These are phyloP conservation scores for Coriaria nepalensis DNA, from an alignment of 306 rosid species.

Conservation along the genomic window DNA sequence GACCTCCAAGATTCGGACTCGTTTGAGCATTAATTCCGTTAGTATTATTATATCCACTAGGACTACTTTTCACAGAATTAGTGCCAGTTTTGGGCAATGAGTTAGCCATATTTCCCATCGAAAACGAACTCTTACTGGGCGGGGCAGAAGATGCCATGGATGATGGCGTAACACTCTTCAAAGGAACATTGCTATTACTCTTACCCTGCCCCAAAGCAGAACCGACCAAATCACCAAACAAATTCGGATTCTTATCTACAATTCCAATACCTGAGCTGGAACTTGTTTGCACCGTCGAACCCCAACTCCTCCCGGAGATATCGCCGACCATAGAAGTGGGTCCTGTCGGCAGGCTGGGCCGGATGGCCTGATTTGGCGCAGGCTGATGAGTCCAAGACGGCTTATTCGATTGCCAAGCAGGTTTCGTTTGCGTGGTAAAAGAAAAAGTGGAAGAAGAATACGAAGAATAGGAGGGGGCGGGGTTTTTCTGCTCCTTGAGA, in stretches of 20 bases:
- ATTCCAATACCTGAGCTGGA: constrained; percentile 34
- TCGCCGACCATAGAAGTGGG: constrained; percentile 88
- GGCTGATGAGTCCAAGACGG: constrained; percentile 91
- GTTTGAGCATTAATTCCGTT: constrained; percentile 21
- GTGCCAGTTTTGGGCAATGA: constrained; percentile 50
- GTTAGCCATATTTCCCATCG: constrained; percentile 51
- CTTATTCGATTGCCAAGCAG: constrained; percentile 56
- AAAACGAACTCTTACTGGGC: constrained; percentile 34
- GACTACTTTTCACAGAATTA: constrained; percentile 17
- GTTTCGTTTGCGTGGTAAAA: constrained; percentile 27
- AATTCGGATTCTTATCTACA: constrained; percentile 62
- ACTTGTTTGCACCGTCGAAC: constrained; percentile 33
- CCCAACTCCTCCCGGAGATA: constrained; percentile 79
- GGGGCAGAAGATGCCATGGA: constrained; percentile 13
- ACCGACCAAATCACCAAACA: constrained; percentile 77
- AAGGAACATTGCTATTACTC: constrained; percentile 34
- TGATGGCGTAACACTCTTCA: constrained; percentile 43
- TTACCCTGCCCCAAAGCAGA: constrained; percentile 66
- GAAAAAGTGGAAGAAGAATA: constrained; percentile 18
- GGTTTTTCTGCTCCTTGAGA: constrained; percentile 77
- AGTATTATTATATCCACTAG: constrained; percentile 9
- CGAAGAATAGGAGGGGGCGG: constrained; percentile 24
- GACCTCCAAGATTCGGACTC: constrained; percentile 44
- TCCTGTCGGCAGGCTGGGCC: constrained; percentile 27
- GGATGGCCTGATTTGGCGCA: constrained; percentile 22